Percentiles rank a stretch among this genome's conserved stretches.
Evolutionary conservation across 768 basidiomycete species (phyloP).

Genomic region (Termitomyces sp.): DNA sequence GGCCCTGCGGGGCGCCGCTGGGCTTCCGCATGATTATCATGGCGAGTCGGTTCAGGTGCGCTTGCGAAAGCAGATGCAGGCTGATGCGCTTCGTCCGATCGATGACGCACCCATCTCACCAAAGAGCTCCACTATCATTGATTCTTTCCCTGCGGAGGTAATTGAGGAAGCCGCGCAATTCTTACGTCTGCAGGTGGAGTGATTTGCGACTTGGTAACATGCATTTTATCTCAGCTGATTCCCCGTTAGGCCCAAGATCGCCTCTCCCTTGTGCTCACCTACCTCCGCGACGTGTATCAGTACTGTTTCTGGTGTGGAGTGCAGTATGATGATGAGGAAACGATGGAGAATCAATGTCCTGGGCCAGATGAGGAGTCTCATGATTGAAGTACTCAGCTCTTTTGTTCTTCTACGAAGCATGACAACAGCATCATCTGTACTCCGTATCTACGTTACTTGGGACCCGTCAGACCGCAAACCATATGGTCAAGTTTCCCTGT

Average conservation of each 20-base stretch:
- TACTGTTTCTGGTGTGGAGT: conserved; percentile 93
- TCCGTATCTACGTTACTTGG: not conserved
- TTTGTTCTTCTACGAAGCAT: not conserved
- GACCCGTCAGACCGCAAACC: not conserved
- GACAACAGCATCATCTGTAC: not conserved
- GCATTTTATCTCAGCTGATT: conserved; percentile 9
- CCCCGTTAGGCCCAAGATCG: conserved; percentile 61
- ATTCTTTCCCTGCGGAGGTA: conserved; percentile 45
- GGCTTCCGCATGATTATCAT: conserved; percentile 18
- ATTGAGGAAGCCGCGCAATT: conserved; percentile 67
- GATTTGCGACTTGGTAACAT: conserved; percentile 6
- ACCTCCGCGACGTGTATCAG: conserved; percentile 64
- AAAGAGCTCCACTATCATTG: conserved; percentile 19
- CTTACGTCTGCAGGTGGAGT: conserved; percentile 56
- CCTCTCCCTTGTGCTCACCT: conserved; percentile 59
- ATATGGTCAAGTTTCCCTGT: not conserved
- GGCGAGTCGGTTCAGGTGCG: conserved; percentile 39
- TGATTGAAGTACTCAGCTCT: conserved; percentile 37
- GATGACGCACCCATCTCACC: conserved; percentile 31
- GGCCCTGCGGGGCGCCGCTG: conserved; percentile 27
- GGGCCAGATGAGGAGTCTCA: conserved; percentile 75
- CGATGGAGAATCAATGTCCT: conserved; percentile 65
- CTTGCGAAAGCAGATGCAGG: conserved; percentile 71
- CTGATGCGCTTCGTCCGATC: conserved; percentile 61
- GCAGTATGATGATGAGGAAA: conserved; percentile 56